Percentiles rank a stretch among this genome's conserved stretches.
These are phyloP conservation scores for Neurospora sp. DNA, from an alignment of 495 filamentous ascomycete genomes.

Conservation along the genomic window DNA sequence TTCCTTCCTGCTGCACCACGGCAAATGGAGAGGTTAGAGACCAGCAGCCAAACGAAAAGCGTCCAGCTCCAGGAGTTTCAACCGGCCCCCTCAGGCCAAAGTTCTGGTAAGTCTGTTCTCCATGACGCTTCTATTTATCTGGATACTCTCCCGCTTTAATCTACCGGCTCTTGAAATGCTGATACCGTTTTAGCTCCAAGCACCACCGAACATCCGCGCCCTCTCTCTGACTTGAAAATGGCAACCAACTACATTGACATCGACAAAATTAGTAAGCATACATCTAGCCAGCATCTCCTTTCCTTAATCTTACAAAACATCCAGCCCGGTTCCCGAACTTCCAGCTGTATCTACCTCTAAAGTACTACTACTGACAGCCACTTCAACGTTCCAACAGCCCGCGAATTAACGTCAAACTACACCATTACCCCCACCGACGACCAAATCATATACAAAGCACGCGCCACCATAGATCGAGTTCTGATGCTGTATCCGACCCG, in stretches of 20 bases:
- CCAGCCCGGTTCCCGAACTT: neutral
- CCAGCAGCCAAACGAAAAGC: neutral
- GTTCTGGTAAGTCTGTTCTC: neutral
- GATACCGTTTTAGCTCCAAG: neutral
- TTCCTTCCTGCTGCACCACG: neutral
- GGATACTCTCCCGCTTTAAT: neutral
- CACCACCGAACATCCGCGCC: neutral
- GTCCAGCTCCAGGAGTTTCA: neutral
- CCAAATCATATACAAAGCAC: neutral
- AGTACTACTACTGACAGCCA: neutral
- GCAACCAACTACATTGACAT: neutral
- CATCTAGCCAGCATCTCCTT: neutral
- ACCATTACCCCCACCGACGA: neutral
- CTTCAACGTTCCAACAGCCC: neutral
- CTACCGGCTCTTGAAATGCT: neutral
- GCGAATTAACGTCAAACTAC: neutral
- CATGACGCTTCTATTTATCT: neutral
- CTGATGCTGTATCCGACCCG: neutral
- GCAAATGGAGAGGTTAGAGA: neutral
- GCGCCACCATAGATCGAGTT: neutral
- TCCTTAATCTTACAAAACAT: neutral
- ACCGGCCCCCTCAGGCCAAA: neutral
- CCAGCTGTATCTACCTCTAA: neutral
- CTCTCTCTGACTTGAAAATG: neutral
- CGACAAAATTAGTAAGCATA: neutral